These are phyloP conservation scores for Lepidopterella palustris DNA, from an alignment of 495 filamentous ascomycete species.

Conservation along the genomic window DNA sequence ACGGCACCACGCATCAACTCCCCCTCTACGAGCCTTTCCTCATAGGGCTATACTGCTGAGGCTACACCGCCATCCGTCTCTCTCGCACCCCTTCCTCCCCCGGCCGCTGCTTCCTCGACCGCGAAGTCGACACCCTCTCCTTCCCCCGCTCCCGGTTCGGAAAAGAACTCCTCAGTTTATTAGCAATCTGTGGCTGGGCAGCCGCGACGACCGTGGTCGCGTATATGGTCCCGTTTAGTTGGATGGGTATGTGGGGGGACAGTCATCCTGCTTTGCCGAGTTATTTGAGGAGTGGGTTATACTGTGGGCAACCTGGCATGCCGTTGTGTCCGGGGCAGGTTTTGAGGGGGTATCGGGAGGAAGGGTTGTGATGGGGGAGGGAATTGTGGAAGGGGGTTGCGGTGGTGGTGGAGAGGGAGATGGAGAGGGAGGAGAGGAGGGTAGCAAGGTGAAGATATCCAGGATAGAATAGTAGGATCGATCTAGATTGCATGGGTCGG, in stretches of 20 bases:
- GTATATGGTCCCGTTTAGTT: constrained; percentile 3
- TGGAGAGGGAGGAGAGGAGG: too few relatives aligned
- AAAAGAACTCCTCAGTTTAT: neutral
- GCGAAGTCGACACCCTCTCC: neutral
- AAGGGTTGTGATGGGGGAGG: too few relatives aligned
- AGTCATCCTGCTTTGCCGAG: neutral
- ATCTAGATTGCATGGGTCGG: too few relatives aligned
- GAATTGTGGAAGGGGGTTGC: too few relatives aligned
- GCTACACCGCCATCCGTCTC: neutral
- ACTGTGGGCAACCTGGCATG: neutral
- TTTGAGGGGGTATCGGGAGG: too few relatives aligned
- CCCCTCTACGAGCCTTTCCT: constrained; percentile 3
- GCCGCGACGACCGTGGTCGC: neutral
- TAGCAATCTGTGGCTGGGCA: neutral
- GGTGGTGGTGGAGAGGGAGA: too few relatives aligned
- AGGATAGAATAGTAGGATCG: too few relatives aligned
- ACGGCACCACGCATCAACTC: neutral
- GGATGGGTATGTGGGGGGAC: neutral
- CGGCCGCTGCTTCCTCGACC: neutral
- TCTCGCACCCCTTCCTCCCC: neutral
- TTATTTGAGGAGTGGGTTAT: neutral
- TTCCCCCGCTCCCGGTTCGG: too few relatives aligned
- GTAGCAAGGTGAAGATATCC: too few relatives aligned
- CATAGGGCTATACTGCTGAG: neutral
- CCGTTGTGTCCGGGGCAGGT: neutral